Conservation (phyloP, 1,284 basidiomycete genomes). For the Cryptococcus amylolentus region DNA sequence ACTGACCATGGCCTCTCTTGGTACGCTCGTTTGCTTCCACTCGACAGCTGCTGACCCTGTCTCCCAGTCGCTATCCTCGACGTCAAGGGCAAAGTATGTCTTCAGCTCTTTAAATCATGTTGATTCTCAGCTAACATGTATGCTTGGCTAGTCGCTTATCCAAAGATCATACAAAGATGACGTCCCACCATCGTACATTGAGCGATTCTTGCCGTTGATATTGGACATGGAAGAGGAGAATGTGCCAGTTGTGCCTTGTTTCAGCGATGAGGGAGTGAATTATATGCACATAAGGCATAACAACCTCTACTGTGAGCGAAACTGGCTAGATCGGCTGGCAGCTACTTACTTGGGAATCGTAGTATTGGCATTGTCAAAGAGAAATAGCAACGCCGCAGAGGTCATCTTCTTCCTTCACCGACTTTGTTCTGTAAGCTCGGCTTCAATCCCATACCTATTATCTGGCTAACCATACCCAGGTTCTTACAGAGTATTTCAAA, state of each 20-base stretch:
- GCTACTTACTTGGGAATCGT: not conserved
- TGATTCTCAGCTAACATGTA: not conserved
- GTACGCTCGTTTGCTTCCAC: slow-evolving; percentile 16
- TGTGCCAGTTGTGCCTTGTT: slow-evolving; percentile 89
- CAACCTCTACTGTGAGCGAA: slow-evolving; percentile 83
- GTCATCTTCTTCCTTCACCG: slow-evolving; percentile 96
- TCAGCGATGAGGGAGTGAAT: slow-evolving; percentile 89
- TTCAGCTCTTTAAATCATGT: not conserved
- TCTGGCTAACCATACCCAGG: slow-evolving; percentile 54
- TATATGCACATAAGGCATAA: slow-evolving; percentile 99
- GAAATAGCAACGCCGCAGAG: slow-evolving; percentile 94
- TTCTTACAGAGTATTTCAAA: slow-evolving; percentile 97
- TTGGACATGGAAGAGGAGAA: slow-evolving; percentile 98
- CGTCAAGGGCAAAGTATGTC: slow-evolving; percentile 74
- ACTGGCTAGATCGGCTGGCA: not conserved
- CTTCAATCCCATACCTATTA: not conserved
- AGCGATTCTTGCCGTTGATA: slow-evolving; percentile 89
- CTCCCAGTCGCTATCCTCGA: slow-evolving; percentile 82
- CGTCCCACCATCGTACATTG: slow-evolving; percentile 80
- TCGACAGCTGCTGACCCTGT: not conserved
- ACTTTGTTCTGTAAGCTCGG: slow-evolving; percentile 57
- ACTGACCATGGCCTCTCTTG: slow-evolving; percentile 35
- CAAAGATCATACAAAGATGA: slow-evolving; percentile 98
- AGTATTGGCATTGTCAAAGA: slow-evolving; percentile 94
- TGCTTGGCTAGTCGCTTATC: slow-evolving; percentile 69